These are phyloP conservation scores for Emergomyces orientalis DNA, from an alignment of 2,329 filamentous ascomycete genomes.

Conservation along the genomic window DNA sequence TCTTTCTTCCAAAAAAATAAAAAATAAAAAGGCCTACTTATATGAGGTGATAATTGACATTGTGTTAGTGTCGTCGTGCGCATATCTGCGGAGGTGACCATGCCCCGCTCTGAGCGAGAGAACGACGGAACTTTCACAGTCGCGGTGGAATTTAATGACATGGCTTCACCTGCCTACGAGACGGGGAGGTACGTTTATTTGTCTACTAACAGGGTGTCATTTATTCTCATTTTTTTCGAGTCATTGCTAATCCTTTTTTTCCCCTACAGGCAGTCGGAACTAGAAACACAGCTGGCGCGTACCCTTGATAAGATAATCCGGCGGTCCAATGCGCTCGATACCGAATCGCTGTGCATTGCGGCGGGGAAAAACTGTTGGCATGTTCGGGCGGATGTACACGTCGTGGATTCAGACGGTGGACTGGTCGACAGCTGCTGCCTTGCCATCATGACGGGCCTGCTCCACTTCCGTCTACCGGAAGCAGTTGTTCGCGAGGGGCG, in stretches of 20 bases:
- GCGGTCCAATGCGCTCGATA: slow-evolving; percentile 83
- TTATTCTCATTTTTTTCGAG: neutral
- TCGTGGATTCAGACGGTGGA: slow-evolving; percentile 84
- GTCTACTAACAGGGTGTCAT: neutral
- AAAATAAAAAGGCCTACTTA: neutral
- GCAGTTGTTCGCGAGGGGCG: slow-evolving; percentile 75
- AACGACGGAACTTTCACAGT: slow-evolving; percentile 96
- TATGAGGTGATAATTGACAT: neutral
- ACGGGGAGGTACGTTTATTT: slow-evolving; percentile 53
- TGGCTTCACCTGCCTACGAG: slow-evolving; percentile 86
- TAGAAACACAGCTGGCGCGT: slow-evolving; percentile 76
- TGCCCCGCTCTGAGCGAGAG: slow-evolving; percentile 76
- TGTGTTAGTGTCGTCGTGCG: slow-evolving; percentile 63
- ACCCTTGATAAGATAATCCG: slow-evolving; percentile 91
- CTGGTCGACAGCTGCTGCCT: slow-evolving; percentile 79
- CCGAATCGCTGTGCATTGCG: slow-evolving; percentile 88
- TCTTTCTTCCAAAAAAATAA: neutral
- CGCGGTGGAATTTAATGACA: slow-evolving; percentile 78
- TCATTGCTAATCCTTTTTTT: slow-evolving; percentile 2
- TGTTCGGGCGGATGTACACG: slow-evolving; percentile 81
- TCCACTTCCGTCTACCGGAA: slow-evolving; percentile 86
- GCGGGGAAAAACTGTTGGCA: slow-evolving; percentile 88
- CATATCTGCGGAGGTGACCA: slow-evolving; percentile 78
- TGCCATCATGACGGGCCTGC: slow-evolving; percentile 75
- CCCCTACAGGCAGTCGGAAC: slow-evolving; percentile 57